Percentiles rank a stretch among this genome's conserved stretches.
These are phyloP conservation scores for Oryza brachyantha DNA, from an alignment of 176 grass and related monocot genomes.

Conservation along the genomic window DNA sequence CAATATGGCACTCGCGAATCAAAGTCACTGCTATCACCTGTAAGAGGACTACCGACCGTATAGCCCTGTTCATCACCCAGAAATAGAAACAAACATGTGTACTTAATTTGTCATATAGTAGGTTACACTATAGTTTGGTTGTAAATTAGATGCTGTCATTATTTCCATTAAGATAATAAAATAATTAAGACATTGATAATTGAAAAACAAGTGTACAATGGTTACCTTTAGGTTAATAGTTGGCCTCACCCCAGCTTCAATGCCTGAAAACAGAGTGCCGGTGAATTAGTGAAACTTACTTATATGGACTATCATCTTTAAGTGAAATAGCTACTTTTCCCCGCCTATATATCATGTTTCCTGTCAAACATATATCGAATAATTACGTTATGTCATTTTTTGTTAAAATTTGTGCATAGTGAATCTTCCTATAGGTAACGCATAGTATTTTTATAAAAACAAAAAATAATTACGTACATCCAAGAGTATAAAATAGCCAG, in stretches of 20 bases:
- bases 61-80: slow-evolving; percentile 19
- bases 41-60: slow-evolving; percentile 25
- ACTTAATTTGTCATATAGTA: neutral
- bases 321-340: neutral
- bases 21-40: slow-evolving; percentile 14
- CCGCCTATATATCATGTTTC: too few species aligned
- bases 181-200: too few species aligned
- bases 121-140: neutral
- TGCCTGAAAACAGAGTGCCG: neutral
- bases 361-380: too few species aligned
- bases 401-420: too few species aligned
- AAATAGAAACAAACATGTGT: too few species aligned
- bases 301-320: neutral
- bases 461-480: too few species aligned
- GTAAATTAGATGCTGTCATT: neutral
- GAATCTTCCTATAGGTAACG: too few species aligned
- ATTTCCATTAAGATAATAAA: neutral
- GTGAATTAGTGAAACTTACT: neutral
- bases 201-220: too few species aligned
- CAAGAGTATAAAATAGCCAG: too few species aligned
- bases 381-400: too few species aligned
- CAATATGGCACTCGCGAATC: neutral
- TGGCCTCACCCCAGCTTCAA: neutral
- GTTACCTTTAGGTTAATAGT: neutral
- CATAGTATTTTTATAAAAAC: too few species aligned